Percentiles rank a stretch among this genome's conserved stretches.
Conservation (phyloP, 345 rosid genomes). For the Streptanthus diversifolius region DNA sequence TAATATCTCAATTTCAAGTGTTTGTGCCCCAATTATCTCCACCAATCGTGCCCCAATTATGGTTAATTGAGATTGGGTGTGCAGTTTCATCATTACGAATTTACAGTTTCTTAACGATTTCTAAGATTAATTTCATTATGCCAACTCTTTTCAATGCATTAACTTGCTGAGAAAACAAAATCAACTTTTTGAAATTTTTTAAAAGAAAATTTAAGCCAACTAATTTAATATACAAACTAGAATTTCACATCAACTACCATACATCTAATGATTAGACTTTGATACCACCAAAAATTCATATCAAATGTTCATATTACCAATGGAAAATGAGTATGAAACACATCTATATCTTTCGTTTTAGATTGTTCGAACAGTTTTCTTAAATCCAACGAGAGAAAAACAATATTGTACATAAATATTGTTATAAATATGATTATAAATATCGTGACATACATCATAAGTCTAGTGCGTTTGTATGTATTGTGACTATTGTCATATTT, state of each 20-base stretch:
- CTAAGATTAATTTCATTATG: background rate
- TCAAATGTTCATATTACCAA: background rate
- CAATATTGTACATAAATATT: background rate
- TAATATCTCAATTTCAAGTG: slow-evolving; percentile 6
- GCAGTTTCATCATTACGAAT: slow-evolving; percentile 7
- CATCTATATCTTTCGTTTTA: background rate
- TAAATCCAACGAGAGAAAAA: background rate
- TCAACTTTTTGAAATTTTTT: background rate
- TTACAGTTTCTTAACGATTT: background rate
- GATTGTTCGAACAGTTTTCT: background rate
- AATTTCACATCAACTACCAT: background rate
- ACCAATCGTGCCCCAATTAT: slow-evolving; percentile 27
- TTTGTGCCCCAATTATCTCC: slow-evolving; percentile 31
- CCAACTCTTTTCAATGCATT: background rate
- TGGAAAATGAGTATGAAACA: background rate
- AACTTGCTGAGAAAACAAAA: background rate
- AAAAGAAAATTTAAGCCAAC: background rate
- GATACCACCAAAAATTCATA: background rate
- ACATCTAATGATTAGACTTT: background rate
- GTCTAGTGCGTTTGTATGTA: background rate
- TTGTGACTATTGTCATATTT: background rate
- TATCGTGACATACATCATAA: background rate
- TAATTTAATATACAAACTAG: background rate
- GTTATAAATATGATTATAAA: background rate
- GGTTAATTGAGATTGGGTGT: background rate